Evolutionary conservation across 352 stramenopile genomes (phyloP), one percentile per base, ranked within the genome.

Genomic region (Poterioochromonas sp.): DNA sequence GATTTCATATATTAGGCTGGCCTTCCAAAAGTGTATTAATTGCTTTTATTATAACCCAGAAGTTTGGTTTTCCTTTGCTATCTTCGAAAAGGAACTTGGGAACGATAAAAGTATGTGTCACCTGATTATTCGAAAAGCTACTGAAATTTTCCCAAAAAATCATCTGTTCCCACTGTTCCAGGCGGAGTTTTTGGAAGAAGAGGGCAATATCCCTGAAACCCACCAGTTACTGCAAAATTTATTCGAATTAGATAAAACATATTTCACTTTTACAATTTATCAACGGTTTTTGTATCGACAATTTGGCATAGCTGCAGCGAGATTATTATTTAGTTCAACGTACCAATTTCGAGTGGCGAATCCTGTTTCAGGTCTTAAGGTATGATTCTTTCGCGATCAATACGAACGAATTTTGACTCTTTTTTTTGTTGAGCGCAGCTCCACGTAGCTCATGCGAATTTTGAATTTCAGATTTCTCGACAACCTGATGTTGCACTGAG

Each of bases 211-310:
- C 20, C 20, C 39, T 39, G 32, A 5, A 29, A 5, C 60, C 8
- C 11, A 69, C 1, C 20, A 69, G 8, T 5, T 69, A 5, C 40
- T 74, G 22, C 2, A 74, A n/a, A 5, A 54, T 11, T 20, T 35
- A 18, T 74, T 74, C 40, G 65, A 58, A 8, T 22, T 2, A 40
- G 20, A 44, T 8, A 3, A 34, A 8, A 39, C 1, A 5, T 34
- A 12, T 39, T 74, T 74, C 41, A 74, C 65, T n/a, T 74, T 74
- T 39, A 15, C 65, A 37, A 15, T 54, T 20, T 74, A 58, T 26
- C 65, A 74, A 39, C 65, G 65, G 2, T 29, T 74, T 18, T 11
- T 54, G 5, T 37, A 37, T 20, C 5, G 65, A 18, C 26, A 3
- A 26, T 32, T 11, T 40, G 65, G 65, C 22, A 12, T 58, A 35